Evolutionary conservation across 495 filamentous ascomycete genomes (phyloP), one percentile per base, ranked within the genome.

Genomic region (Podospora didyma): DNA sequence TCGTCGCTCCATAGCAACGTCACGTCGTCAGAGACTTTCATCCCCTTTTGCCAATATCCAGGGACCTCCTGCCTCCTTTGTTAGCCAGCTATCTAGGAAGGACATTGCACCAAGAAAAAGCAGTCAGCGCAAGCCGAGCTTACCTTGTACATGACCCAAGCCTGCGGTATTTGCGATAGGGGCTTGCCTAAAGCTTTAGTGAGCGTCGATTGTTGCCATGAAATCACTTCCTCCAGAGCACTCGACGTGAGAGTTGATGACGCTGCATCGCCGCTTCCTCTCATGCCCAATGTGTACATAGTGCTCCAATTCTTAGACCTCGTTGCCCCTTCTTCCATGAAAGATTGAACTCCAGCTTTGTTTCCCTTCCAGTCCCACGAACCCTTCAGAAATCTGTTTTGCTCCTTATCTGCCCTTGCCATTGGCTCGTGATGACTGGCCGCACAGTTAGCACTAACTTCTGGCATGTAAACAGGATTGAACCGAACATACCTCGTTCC

Each of bases 1-100:
- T 89, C 86, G 61, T 89, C 86, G 1, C 83, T 77, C 75, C 82
- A 89, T 4, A 88, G 68, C 7, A 89, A 66, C 0, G 83, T 88
- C 41, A 89, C 76, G 62, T 87, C 77, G 41, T 89, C 85, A 0
- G 79, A 79, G 0, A 86, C 83, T 0, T 69, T 68, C 67, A 88
- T 77, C 6, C 85, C 85, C 14, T 74, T 72, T 45, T 85, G 77
- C 68, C 79, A 88, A 62, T 88, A 86, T 14, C 77, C 79, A 44
- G 82, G 81, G 1, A 86, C 80, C 64, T 85, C 82, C 62, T 65
- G 23, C 19, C 10, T 3, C 28, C 39, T 16, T 12, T 31, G 28
- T 62, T 17, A 53, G 14, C 35, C 10, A 28, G 2, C 16, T 9
- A 31, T 48, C 2, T 2, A 2, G 26, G 23, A 9, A 37, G 0